Evolutionary conservation across 2,329 filamentous ascomycete genomes (phyloP), one percentile per base, ranked within the genome.

Genomic region (Pseudopyricularia cyperi): DNA sequence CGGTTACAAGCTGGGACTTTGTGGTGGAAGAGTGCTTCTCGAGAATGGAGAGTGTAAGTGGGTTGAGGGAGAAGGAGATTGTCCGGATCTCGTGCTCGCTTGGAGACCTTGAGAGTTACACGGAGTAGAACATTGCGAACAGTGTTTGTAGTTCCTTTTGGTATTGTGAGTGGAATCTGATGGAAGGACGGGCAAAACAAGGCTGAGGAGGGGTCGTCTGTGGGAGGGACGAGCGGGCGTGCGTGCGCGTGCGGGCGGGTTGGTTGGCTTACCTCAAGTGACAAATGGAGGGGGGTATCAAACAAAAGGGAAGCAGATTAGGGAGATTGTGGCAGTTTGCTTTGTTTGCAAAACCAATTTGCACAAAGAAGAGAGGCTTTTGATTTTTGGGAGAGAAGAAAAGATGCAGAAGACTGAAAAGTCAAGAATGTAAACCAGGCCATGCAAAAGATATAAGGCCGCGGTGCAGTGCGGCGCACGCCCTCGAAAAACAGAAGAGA

Each of bases 401-500:
- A 30, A 33, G 34, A 52, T n/a, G 28, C 32, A 35, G 19, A 48
- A 26, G 15, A 24, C 9, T 26, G 33, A 19, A 34, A 22, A 44
- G 39, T 42, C 22, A 11, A 22, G 11, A 1, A 12, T 4, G 9
- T 9, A 32, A 26, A n/a, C 24, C 24, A 50, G 35, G 33, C 22
- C n/a, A 52, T 6, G 24, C 19, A 47, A 46, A 28, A 50, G 48
- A 46, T 46, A 35, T 48, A 42, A 39, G 44, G 22, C n/a, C n/a
- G n/a, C n/a, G n/a, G n/a, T n/a, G n/a, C 9, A 42, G 44, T 53
- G 48, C 12, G 46, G 44, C 32, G 35, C 39, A 44, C 39, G 39
- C 39, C 39, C 17, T 19, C 22, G 39, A 42, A 42, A 26, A 44
- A 44, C n/a, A n/a, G 22, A 44, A 44, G 55, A 44, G 39, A 61